Base-by-base conservation (phyloP, 2,329 filamentous ascomycete genomes). In the Clonostachys chloroleuca region DNA sequence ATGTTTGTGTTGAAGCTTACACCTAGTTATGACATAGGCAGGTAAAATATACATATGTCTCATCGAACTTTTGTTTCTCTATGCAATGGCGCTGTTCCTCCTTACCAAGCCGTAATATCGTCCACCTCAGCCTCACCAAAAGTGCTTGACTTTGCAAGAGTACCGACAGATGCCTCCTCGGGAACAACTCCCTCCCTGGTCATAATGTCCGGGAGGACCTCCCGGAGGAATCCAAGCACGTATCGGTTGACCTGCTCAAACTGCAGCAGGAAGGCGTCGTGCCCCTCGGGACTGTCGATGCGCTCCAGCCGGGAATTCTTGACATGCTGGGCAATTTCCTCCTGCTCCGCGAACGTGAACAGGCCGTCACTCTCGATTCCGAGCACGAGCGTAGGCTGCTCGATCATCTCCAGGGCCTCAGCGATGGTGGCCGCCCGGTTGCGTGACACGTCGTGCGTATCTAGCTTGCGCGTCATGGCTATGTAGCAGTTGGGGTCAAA, bases 401-500 rank as follows among this genome's bases (percentile, higher is more conserved):
- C 74, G 48, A 99, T 94, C 62, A 89, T 70, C 1, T 80, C 81
- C 5, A 99, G 75, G 0, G 92, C 92, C 49, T 89, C 83, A 24
- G 80, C 77, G 34, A 95, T 83, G 24, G 78, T 74, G 39, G 70
- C 57, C n/a, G 82, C 70, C 6, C 92, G 86, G 61, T 85, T 81
- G 40, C 92, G 82, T 13, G 91, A 95, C 24, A 99, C 83, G 63
- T 99, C 94, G 66, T 99, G 94, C 0, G 94, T 97, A 64, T 99
- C 94, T 14, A 99, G 81, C 68, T 99, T 99, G 59, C 94, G 87
- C 5, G 94, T 97, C 67, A 99, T 96, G 55, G 94, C 92, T 56
- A 99, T 97, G 72, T 99, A 99, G 72, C 94, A 99, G 66, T 99
- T 99, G 59, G 91, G 89, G 67, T 99, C 94, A 65, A 97, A 99